phyloP scores from a whole-genome alignment of 2,329 filamentous ascomycete species.

The Xylaria hypoxylon region DNA sequence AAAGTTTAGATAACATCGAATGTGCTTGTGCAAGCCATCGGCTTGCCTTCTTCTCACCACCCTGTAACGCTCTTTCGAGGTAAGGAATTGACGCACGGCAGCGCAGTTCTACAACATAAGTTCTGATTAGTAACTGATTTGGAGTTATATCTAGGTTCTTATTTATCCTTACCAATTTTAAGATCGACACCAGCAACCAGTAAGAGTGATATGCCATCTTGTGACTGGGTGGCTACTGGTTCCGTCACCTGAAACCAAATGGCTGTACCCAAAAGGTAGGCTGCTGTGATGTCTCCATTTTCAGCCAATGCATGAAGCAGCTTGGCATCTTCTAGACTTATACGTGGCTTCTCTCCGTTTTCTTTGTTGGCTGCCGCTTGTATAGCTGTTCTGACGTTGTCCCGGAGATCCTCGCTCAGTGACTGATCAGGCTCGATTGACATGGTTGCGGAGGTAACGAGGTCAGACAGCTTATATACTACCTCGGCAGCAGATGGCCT shows the following conservation, averaged over 20 bases:
- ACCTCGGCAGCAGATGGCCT: slow-evolving; percentile 1
- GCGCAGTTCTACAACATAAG: not conserved
- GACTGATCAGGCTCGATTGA: slow-evolving; percentile 3
- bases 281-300: slow-evolving; percentile 1
- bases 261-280: not conserved
- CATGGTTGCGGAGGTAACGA: not conserved
- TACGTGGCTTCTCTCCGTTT: not conserved
- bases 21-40: slow-evolving; percentile 3
- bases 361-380: not conserved
- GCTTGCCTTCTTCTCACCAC: slow-evolving; percentile 1
- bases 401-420: not conserved
- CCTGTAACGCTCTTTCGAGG: slow-evolving; percentile 1
- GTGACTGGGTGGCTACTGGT: not conserved
- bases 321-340: not conserved
- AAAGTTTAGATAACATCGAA: not conserved
- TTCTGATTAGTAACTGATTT: not conserved
- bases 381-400: not conserved
- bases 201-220: not conserved
- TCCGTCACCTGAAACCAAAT: slow-evolving; percentile 1
- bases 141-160: too few species aligned
- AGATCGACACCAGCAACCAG: not conserved
- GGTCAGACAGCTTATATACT: not conserved
- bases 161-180: not conserved
- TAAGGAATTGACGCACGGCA: not conserved
- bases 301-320: not conserved